Evolutionary conservation across 2,329 filamentous ascomycete species (phyloP).

Genomic region (Penicillium decumbens): DNA sequence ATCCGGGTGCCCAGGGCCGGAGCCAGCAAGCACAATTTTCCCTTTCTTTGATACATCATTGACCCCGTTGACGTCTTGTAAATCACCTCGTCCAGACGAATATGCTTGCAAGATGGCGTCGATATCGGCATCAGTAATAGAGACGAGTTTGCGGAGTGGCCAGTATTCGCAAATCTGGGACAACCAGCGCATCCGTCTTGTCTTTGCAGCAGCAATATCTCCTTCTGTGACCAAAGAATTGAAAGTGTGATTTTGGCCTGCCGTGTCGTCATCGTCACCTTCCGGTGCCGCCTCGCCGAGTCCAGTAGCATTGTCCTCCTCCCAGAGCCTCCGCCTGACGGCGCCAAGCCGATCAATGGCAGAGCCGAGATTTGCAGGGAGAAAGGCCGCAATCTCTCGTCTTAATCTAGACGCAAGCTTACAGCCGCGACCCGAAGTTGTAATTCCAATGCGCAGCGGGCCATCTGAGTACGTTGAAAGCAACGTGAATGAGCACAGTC

Average conservation of each 20-base stretch:
- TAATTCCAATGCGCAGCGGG: conserved; percentile 89
- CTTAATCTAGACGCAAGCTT: conserved; percentile 87
- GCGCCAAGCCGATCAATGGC: conserved; percentile 75
- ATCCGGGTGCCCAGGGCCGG: conserved; percentile 87
- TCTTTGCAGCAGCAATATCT: conserved; percentile 69
- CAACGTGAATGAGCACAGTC: conserved; percentile 82
- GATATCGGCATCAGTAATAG: conserved; percentile 74
- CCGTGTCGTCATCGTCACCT: conserved; percentile 47
- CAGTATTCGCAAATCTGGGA: conserved; percentile 98
- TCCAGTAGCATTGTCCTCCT: conserved; percentile 60
- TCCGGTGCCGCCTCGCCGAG: conserved; percentile 43
- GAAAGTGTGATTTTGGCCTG: conserved; percentile 68
- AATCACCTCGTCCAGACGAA: conserved; percentile 29
- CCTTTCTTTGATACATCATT: conserved; percentile 46
- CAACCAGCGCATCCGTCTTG: conserved; percentile 83
- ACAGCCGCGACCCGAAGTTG: conserved; percentile 90
- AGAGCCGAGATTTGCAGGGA: conserved; percentile 69
- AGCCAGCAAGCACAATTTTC: conserved; percentile 81
- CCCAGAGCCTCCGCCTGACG: conserved; percentile 65
- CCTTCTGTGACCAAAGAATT: conserved; percentile 74
- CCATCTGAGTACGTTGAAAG: conserved; percentile 86
- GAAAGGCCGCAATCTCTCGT: conserved; percentile 74
- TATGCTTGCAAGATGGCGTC: conserved; percentile 72
- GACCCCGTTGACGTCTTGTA: conserved; percentile 11
- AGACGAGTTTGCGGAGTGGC: conserved; percentile 77